Conservation (phyloP, 495 filamentous ascomycete genomes). For the Corynascus novoguineensis region DNA sequence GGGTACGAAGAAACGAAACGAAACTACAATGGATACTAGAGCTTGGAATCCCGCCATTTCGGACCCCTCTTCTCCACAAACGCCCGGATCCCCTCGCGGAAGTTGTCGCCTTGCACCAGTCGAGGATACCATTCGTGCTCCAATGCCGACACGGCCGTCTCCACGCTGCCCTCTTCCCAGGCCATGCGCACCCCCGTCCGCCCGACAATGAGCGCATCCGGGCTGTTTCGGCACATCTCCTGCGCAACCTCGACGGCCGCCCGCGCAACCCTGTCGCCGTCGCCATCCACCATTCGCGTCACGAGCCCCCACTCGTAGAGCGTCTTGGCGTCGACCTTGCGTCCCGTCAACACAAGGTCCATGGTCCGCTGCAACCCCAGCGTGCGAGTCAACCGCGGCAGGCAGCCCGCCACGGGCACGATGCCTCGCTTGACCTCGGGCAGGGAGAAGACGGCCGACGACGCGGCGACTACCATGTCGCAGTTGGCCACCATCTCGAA, state of each 20-base stretch:
- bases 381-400: constrained; percentile 58
- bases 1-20: too few species aligned
- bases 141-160: constrained; percentile 53
- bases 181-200: constrained; percentile 60
- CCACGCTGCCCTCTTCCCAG: constrained; percentile 60
- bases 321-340: constrained; percentile 50
- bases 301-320: constrained; percentile 64
- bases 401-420: constrained; percentile 60
- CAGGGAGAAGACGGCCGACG: constrained; percentile 52
- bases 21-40: constrained; percentile 20
- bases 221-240: constrained; percentile 56
- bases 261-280: constrained; percentile 31
- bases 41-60: constrained; percentile 41
- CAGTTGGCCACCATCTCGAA: constrained; percentile 67
- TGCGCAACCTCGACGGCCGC: constrained; percentile 47
- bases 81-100: constrained; percentile 60
- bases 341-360: constrained; percentile 64
- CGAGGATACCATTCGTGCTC: constrained; percentile 51
- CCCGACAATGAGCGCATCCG: constrained; percentile 63
- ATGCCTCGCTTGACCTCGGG: constrained; percentile 69
- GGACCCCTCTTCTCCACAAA: constrained; percentile 61
- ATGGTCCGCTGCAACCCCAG: constrained; percentile 64
- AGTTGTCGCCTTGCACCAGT: constrained; percentile 51
- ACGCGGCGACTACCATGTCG: constrained; percentile 60
- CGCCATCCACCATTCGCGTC: constrained; percentile 54